Evolutionary conservation across 345 rosid species (phyloP).

Genomic region (Ceriops decandra): DNA sequence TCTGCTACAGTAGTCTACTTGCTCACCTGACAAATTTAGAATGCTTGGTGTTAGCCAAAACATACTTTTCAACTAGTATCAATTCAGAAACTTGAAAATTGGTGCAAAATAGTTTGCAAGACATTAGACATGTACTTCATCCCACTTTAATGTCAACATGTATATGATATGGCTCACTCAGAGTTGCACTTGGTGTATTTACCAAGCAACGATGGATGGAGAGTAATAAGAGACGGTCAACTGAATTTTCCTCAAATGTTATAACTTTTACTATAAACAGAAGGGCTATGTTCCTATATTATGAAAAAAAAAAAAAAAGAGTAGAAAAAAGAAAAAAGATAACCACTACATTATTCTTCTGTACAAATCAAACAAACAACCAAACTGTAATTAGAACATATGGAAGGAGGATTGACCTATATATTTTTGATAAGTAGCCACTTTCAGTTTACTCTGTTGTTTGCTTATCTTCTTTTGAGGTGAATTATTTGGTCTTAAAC

Average conservation of each 20-base stretch:
- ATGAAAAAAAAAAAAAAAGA: neutral
- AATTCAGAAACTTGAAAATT: neutral
- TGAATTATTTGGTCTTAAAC: neutral
- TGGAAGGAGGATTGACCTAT: neutral
- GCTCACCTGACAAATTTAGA: neutral
- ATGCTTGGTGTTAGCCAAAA: slow-evolving; percentile 1
- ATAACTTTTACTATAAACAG: neutral
- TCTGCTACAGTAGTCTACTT: neutral
- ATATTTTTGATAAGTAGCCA: neutral
- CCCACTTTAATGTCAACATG: too few relatives aligned
- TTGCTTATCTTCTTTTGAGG: neutral
- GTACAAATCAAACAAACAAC: neutral
- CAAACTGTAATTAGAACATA: neutral
- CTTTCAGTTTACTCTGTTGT: neutral
- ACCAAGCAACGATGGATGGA: neutral
- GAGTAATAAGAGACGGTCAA: neutral
- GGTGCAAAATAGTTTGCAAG: too few relatives aligned
- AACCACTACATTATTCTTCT: neutral
- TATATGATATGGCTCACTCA: too few relatives aligned
- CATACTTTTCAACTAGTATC: neutral
- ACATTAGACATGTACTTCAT: too few relatives aligned
- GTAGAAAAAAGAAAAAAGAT: neutral
- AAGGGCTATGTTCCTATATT: neutral
- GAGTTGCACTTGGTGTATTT: too few relatives aligned
- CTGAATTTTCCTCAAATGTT: neutral